These are phyloP conservation scores for Pichia occidentalis DNA, from an alignment of 805 yeast genomes.

Conservation along the genomic window DNA sequence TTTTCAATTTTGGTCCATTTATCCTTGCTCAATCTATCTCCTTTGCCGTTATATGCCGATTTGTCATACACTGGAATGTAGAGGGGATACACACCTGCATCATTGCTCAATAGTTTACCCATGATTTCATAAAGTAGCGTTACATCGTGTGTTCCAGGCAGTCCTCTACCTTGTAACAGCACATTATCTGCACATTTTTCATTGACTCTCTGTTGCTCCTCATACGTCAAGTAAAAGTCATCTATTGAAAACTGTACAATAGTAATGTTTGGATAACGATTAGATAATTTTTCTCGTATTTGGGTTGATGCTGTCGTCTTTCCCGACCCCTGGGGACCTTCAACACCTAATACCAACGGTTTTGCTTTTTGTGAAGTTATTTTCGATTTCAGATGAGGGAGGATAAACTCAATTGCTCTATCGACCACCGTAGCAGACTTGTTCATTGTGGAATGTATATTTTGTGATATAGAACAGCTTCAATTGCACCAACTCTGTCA, in stretches of 20 bases:
- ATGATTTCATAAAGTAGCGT: constrained; percentile 35
- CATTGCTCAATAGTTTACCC: constrained; percentile 22
- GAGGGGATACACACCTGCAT: constrained; percentile 20
- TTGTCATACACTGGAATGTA: constrained; percentile 73
- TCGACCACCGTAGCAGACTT: constrained; percentile 5
- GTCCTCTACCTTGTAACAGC: constrained; percentile 69
- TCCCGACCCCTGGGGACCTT: constrained; percentile 80
- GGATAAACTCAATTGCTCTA: constrained; percentile 17
- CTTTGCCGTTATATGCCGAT: constrained; percentile 61
- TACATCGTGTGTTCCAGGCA: constrained; percentile 92
- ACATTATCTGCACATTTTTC: constrained; percentile 30
- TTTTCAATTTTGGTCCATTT: constrained; percentile 33
- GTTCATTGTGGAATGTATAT: no score
- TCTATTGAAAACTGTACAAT: constrained; percentile 65
- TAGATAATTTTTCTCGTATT: constrained; percentile 31
- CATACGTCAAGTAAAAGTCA: constrained; percentile 71
- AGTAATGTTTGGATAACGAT: constrained; percentile 31
- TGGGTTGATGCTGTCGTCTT: constrained; percentile 51
- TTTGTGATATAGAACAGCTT: no score
- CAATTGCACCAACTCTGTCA: no score
- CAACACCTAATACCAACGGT: constrained; percentile 44
- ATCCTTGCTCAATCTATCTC: constrained; percentile 53
- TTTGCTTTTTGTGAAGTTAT: constrained; percentile 11
- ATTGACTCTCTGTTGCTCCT: constrained; percentile 48
- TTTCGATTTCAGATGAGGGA: constrained; percentile 25